A percentile compares a stretch with the other conserved stretches of the same genome.
Evolutionary conservation across 495 filamentous ascomycete genomes (phyloP).

Genomic region (Xeromyces bisporus): DNA sequence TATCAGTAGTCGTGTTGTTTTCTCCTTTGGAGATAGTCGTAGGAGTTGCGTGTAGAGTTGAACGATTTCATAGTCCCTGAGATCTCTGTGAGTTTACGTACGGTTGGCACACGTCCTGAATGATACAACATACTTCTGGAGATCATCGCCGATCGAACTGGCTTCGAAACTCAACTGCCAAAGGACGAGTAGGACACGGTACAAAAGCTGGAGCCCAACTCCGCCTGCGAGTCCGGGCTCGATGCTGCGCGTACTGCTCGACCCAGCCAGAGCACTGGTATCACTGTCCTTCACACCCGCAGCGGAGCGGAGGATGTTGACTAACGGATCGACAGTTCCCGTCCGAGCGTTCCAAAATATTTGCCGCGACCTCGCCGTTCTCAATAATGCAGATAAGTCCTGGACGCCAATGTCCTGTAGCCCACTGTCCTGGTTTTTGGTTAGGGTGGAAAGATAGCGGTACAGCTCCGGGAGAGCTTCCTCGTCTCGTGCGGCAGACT

Average conservation of each 20-base stretch:
- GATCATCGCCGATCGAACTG: constrained; percentile 60
- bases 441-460: constrained; percentile 62
- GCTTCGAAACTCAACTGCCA: constrained; percentile 97
- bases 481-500: constrained; percentile 39
- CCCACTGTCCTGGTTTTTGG: constrained; percentile 67
- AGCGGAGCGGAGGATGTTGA: constrained; percentile 68
- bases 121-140: constrained; percentile 54
- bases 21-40: constrained; percentile 88
- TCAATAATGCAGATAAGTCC: constrained; percentile 74
- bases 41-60: constrained; percentile 80
- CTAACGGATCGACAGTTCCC: constrained; percentile 65
- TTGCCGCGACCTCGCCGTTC: constrained; percentile 53
- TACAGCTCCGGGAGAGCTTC: constrained; percentile 75
- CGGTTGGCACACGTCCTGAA: no score
- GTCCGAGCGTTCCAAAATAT: constrained; percentile 78
- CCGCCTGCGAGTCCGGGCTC: constrained; percentile 59
- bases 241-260: constrained; percentile 44
- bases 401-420: constrained; percentile 92
- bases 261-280: constrained; percentile 45
- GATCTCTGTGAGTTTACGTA: constrained; percentile 1
- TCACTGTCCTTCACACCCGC: constrained; percentile 54
- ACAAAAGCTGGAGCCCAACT: constrained; percentile 83
- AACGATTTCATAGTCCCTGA: constrained; percentile 83
- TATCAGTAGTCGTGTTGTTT: constrained; percentile 82
- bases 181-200: constrained; percentile 78